Evolutionary conservation across 192 early-diverging fungal species (phyloP).

Genomic region (Entomortierella lignicola): DNA sequence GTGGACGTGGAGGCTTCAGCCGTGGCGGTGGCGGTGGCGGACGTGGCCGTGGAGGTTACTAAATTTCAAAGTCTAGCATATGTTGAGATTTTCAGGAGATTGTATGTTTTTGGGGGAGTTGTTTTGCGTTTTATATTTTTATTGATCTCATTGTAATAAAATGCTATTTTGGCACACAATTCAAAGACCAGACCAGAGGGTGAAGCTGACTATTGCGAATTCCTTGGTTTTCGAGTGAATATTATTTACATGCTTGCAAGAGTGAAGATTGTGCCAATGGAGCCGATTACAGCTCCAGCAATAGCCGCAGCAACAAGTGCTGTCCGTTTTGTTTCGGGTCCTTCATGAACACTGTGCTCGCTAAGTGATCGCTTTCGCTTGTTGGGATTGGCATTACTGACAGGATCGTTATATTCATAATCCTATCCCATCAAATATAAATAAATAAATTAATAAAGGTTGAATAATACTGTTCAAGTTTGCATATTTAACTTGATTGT

Average conservation of each 20-base stretch:
- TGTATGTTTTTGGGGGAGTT: not conserved
- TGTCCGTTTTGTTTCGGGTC: not conserved
- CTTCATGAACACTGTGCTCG: not conserved
- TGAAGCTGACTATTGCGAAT: no score
- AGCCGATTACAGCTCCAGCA: constrained; percentile 37
- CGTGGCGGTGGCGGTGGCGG: constrained; percentile 58
- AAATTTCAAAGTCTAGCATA: constrained; percentile 9
- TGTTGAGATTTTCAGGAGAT: not conserved
- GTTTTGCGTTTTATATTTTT: constrained; percentile 13
- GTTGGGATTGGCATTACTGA: not conserved
- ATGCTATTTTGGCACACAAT: not conserved
- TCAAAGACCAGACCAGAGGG: no score
- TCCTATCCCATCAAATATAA: no score
- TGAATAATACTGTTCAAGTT: no score
- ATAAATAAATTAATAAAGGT: no score
- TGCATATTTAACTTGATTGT: no score
- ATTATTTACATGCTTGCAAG: constrained; percentile 39
- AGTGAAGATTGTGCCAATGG: constrained; percentile 33
- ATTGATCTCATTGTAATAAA: constrained; percentile 19
- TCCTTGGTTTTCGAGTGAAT: not conserved
- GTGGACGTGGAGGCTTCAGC: constrained; percentile 61
- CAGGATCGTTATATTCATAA: no score
- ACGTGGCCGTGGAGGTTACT: constrained; percentile 61
- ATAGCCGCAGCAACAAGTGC: constrained; percentile 27
- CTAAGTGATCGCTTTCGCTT: constrained; percentile 1